Conservation (phyloP, 2,329 filamentous ascomycete genomes). For the Pyrenophora seminiperda region DNA sequence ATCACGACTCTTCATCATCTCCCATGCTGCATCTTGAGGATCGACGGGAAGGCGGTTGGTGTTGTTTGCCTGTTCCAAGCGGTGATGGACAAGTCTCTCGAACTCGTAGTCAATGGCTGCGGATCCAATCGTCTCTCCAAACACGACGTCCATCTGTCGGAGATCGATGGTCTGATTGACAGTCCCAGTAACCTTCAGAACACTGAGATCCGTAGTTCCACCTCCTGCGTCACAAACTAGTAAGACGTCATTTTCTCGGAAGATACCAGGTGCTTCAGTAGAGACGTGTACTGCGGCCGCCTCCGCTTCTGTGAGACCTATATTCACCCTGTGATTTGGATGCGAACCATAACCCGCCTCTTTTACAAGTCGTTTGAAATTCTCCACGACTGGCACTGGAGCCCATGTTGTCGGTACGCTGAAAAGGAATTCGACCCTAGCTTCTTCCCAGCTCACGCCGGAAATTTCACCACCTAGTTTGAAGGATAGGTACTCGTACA, state of each 20-base stretch:
- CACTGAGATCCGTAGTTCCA: slow-evolving; percentile 53
- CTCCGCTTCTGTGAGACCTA: slow-evolving; percentile 60
- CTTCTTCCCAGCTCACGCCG: slow-evolving; percentile 46
- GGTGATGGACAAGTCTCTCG: slow-evolving; percentile 40
- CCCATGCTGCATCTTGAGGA: slow-evolving; percentile 46
- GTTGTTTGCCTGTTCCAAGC: slow-evolving; percentile 38
- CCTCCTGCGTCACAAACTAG: slow-evolving; percentile 59
- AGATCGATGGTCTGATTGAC: slow-evolving; percentile 36
- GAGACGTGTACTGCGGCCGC: slow-evolving; percentile 59
- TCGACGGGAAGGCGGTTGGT: slow-evolving; percentile 34
- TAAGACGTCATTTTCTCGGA: slow-evolving; percentile 51
- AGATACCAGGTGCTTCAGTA: slow-evolving; percentile 43
- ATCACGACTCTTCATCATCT: slow-evolving; percentile 49
- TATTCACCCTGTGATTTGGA: slow-evolving; percentile 47
- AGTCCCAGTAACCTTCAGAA: slow-evolving; percentile 43
- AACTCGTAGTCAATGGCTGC: slow-evolving; percentile 50
- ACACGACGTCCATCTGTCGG: slow-evolving; percentile 47
- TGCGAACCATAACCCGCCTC: slow-evolving; percentile 56
- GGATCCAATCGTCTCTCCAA: slow-evolving; percentile 50
- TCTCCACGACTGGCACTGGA: slow-evolving; percentile 56
- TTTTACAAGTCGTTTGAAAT: slow-evolving; percentile 56
- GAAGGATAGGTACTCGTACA: slow-evolving; percentile 57
- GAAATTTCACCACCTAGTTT: slow-evolving; percentile 44
- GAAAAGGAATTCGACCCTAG: slow-evolving; percentile 61
- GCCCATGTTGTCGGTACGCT: slow-evolving; percentile 64